A percentile compares a stretch with the other conserved stretches of the same genome.
These are phyloP conservation scores for Verticillium nonalfalfae DNA, from an alignment of 2,329 filamentous ascomycete species.

Conservation along the genomic window DNA sequence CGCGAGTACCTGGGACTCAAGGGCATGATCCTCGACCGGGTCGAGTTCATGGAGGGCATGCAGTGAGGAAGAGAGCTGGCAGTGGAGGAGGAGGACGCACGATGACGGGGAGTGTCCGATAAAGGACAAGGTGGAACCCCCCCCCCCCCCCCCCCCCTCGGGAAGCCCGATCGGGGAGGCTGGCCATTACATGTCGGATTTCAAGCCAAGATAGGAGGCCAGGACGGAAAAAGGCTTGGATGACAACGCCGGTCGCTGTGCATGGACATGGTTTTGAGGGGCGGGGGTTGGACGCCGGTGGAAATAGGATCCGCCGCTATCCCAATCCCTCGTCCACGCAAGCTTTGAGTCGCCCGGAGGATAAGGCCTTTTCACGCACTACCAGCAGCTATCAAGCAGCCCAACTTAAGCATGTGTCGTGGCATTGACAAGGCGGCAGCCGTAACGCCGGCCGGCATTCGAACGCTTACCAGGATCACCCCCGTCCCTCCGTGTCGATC, in stretches of 20 bases:
- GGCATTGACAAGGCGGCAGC: not conserved
- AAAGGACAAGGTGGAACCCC: not conserved
- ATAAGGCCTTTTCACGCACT: not conserved
- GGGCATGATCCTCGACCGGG: slow-evolving; percentile 85
- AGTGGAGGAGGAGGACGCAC: not conserved
- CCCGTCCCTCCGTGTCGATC: slow-evolving; percentile 6
- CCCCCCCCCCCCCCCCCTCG: not conserved
- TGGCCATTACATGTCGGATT: not conserved
- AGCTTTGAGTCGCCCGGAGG: not conserved
- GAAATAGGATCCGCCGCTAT: not conserved
- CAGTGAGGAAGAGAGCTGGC: slow-evolving; percentile 13
- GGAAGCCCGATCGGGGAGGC: not conserved
- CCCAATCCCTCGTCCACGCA: not conserved
- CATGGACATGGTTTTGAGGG: not conserved
- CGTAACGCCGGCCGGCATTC: not conserved
- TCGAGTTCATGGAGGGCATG: slow-evolving; percentile 92
- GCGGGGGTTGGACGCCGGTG: not conserved
- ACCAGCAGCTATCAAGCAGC: not conserved
- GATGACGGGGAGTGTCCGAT: not conserved
- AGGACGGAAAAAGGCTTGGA: not conserved
- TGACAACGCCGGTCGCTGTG: not conserved
- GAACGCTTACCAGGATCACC: not conserved
- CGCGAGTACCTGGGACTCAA: slow-evolving; percentile 76
- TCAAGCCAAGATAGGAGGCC: not conserved
- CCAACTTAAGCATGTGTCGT: not conserved